Evolutionary conservation across 2,329 filamentous ascomycete species (phyloP).

Genomic region (Trichoderma polysporum): DNA sequence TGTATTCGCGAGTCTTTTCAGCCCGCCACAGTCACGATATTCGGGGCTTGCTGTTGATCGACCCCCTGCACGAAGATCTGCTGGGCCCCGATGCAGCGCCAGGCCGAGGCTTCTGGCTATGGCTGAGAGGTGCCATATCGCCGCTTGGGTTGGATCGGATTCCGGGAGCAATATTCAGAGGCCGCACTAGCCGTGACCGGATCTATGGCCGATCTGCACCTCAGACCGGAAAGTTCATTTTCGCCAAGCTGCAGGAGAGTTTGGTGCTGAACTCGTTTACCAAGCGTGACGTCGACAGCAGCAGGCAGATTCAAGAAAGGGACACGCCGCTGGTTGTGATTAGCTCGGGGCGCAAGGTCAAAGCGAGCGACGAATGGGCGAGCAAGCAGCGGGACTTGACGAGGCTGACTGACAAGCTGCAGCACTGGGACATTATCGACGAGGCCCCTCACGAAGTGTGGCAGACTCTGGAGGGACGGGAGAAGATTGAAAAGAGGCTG

Average conservation of each 20-base stretch:
- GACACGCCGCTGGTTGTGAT: constrained; percentile 76
- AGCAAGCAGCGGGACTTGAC: constrained; percentile 82
- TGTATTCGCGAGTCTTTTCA: constrained; percentile 90
- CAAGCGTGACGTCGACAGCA: constrained; percentile 76
- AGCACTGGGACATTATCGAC: constrained; percentile 83
- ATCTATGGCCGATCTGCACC: constrained; percentile 78
- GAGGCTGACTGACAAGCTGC: constrained; percentile 73
- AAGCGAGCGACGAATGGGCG: constrained; percentile 71
- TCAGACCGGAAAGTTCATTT: constrained; percentile 80
- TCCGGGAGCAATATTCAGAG: constrained; percentile 76
- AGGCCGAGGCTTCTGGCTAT: constrained; percentile 76
- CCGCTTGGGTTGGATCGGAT: constrained; percentile 83
- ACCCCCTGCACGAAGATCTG: constrained; percentile 85
- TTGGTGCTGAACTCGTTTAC: constrained; percentile 83
- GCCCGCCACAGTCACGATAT: constrained; percentile 75
- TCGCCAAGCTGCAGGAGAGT: constrained; percentile 89
- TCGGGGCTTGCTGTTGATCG: constrained; percentile 78
- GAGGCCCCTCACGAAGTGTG: constrained; percentile 86
- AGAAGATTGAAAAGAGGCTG: constrained; percentile 76
- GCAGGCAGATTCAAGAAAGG: constrained; percentile 74
- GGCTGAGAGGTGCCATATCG: constrained; percentile 81
- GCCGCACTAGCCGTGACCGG: constrained; percentile 77
- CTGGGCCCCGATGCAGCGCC: constrained; percentile 66
- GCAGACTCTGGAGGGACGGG: constrained; percentile 69
- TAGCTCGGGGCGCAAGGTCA: constrained; percentile 73